phyloP scores from a whole-genome alignment of 1,284 basidiomycete species.

The Fomitopsis pinicola region DNA sequence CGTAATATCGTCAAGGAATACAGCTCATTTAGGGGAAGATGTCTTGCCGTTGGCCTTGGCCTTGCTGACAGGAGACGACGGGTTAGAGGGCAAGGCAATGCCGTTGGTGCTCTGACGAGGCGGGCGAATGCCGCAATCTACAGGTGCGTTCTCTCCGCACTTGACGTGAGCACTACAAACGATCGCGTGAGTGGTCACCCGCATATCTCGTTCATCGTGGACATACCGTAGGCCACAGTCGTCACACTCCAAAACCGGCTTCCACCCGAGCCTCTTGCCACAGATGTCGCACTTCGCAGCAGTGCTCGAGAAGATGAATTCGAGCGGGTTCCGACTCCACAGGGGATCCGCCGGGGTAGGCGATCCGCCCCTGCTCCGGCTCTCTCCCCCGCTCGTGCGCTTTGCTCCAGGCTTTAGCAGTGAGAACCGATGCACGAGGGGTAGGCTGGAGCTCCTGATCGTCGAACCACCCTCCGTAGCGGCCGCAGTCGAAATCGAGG shows the following conservation, averaged over 20 bases:
- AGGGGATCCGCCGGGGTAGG: conserved; percentile 33
- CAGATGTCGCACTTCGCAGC: conserved; percentile 81
- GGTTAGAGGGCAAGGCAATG: not conserved
- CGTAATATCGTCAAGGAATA: not conserved
- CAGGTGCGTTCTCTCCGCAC: conserved; percentile 9
- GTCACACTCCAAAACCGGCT: conserved; percentile 83
- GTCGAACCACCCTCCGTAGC: conserved; percentile 74
- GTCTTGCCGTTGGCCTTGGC: conserved; percentile 5
- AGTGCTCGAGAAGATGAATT: conserved; percentile 70
- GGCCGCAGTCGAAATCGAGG: conserved; percentile 50
- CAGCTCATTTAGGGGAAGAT: not conserved
- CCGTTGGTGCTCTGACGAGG: conserved; percentile 1
- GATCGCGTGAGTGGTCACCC: not conserved
- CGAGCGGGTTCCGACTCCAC: conserved; percentile 76
- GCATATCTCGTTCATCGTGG: not conserved
- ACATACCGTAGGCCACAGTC: conserved; percentile 75
- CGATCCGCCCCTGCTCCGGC: conserved; percentile 22
- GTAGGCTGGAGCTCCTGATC: conserved; percentile 42
- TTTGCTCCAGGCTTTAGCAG: conserved; percentile 74
- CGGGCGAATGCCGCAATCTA: conserved; percentile 10
- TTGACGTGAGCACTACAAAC: conserved; percentile 7
- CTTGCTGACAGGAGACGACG: conserved; percentile 3
- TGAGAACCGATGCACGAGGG: conserved; percentile 80
- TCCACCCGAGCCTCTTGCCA: conserved; percentile 77
- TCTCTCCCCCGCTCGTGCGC: conserved; percentile 22